phyloP scores from a whole-genome alignment of 306 rosid genomes.

The Citrullus colocynthis region DNA sequence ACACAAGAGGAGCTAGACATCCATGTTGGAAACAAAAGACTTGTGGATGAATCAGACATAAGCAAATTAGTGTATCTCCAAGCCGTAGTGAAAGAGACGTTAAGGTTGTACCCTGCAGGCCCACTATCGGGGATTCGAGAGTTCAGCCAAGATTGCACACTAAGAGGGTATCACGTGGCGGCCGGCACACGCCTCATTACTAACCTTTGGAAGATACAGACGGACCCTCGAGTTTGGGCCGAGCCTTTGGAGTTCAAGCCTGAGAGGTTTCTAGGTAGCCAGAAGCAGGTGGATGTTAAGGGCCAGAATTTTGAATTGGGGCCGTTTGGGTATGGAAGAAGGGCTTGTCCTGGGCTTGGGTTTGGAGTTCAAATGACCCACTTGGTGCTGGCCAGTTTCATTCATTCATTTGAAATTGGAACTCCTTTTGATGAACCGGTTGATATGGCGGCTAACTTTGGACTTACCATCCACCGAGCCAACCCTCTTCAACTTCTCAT shows the following conservation, averaged over 20 bases:
- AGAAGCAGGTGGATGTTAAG: slow-evolving; percentile 28
- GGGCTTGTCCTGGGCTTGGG: slow-evolving; percentile 34
- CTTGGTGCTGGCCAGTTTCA: slow-evolving; percentile 23
- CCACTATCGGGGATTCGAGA: slow-evolving; percentile 25
- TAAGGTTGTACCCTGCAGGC: slow-evolving; percentile 37
- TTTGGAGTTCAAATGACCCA: slow-evolving; percentile 29
- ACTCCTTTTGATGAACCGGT: slow-evolving; percentile 15
- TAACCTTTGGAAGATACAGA: slow-evolving; percentile 42
- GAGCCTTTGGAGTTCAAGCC: slow-evolving; percentile 45
- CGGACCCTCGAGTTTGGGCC: slow-evolving; percentile 31
- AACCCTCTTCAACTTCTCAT: slow-evolving; percentile 33
- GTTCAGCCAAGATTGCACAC: slow-evolving; percentile 26
- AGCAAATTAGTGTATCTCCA: slow-evolving; percentile 36
- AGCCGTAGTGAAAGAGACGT: slow-evolving; percentile 35
- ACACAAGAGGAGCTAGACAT: slow-evolving; percentile 32
- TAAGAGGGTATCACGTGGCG: slow-evolving; percentile 26
- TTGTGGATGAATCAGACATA: slow-evolving; percentile 34
- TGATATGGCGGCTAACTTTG: slow-evolving; percentile 35
- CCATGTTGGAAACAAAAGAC: slow-evolving; percentile 36
- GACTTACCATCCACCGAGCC: slow-evolving; percentile 23
- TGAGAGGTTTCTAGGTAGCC: slow-evolving; percentile 34
- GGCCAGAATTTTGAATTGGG: slow-evolving; percentile 33
- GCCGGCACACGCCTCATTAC: slow-evolving; percentile 31
- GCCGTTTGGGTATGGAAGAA: slow-evolving; percentile 53
- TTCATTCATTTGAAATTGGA: slow-evolving; percentile 36